Evolutionary conservation across 148 eudicot genomes (phyloP), one percentile per base, ranked within the genome.

Genomic region (Camellia granthamiana): DNA sequence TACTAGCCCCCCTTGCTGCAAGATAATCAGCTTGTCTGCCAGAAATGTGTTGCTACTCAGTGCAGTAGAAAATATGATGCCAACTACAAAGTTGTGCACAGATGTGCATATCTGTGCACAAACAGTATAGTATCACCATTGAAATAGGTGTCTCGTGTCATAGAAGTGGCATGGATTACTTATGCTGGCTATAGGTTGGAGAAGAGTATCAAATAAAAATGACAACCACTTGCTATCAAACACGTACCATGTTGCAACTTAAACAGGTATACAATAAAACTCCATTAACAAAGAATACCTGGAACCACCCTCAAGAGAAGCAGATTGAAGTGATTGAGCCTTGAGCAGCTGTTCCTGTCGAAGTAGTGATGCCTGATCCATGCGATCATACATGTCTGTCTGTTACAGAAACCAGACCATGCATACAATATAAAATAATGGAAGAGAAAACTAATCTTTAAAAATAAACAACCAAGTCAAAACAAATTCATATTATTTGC

Each of bases 21-120:
- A 93, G 97, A 84, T 90, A 96, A 88, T 96, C 98, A 89, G 93
- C 89, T 89, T 92, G 99, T 96, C 99, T 96, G 99, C 92, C 97
- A 96, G 85, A 93, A 92, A 90, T 75, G 90, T 83, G 89, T 88
- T 83, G 89, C 87, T 84, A 84, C 91, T 93, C 84, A 95, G 97
- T 87, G 88, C 79, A 85, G 55, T 85, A 81, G 82, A 85, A 74
- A 82, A 74, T 79, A 80, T 79, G 72, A 75, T 71, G 80, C 70
- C 64, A 76, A 69, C 74, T 46, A 61, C 77, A 83, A 77, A 56
- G 82, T 77, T 79, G 79, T 69, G 64, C 77, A 78, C 69, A 59
- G 77, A 44, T 64, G 65, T 60, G 38, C 38, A 30, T 30, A 30
- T 76, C 76, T 64, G 71, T 72, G 69, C 76, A 80, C 77, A 74